These are phyloP conservation scores for Gastrolobium bilobum DNA, from an alignment of 306 rosid genomes.

Conservation along the genomic window DNA sequence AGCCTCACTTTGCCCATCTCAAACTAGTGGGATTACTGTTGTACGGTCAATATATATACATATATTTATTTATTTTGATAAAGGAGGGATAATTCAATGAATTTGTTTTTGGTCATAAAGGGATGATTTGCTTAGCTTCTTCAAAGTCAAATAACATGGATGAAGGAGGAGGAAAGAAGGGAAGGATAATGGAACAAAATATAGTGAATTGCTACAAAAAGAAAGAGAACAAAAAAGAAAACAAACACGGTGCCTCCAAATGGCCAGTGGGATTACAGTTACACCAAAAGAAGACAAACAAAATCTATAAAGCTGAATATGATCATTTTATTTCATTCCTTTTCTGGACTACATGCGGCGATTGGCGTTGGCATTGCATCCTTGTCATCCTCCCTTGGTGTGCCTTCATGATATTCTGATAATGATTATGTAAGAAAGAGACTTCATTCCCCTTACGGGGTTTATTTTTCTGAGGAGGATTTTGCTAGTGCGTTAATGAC, in stretches of 20 bases:
- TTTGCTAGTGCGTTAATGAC: constrained; percentile 19
- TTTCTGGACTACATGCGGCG: constrained; percentile 44
- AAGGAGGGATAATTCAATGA: neutral
- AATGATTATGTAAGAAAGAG: constrained; percentile 30
- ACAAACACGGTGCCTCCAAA: constrained; percentile 27
- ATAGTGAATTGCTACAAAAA: neutral
- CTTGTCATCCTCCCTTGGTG: constrained; percentile 38
- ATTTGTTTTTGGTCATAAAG: neutral
- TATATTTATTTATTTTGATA: neutral
- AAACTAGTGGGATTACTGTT: neutral
- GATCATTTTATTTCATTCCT: constrained; percentile 22
- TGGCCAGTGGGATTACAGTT: neutral
- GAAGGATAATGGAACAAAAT: constrained; percentile 29
- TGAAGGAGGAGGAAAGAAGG: neutral
- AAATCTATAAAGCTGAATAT: constrained; percentile 44
- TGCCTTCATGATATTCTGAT: neutral
- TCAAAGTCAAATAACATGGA: constrained; percentile 1
- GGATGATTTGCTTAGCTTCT: neutral
- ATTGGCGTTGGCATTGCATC: constrained; percentile 30
- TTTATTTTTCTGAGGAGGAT: constrained; percentile 20
- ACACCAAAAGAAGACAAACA: constrained; percentile 38
- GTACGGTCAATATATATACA: neutral
- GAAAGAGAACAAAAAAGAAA: constrained; percentile 24
- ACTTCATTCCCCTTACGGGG: neutral
- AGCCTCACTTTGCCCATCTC: neutral